Base-by-base conservation (phyloP, 345 rosid species). In the Adansonia digitata region DNA sequence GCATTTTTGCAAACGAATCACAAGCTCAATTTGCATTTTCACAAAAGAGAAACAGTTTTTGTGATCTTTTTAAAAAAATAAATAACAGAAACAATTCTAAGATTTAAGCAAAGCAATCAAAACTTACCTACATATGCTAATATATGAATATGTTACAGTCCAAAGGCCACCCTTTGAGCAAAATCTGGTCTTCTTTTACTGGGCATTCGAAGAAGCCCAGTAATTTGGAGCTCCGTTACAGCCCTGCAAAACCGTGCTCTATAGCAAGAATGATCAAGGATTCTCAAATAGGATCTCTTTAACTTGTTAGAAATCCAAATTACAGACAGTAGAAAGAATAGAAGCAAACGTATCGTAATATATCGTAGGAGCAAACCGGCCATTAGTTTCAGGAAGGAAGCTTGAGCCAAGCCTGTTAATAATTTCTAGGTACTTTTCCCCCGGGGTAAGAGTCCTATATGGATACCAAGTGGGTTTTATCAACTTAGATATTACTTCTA, bases 181-280 rank as follows among this genome's bases (percentile, higher is more conserved):
- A 77, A 93, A 83, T 95, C 96, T 3, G 89, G 91, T 27, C 97
- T 88, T 80, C 99, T 83, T 86, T 87, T 95, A 74, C 87, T 85
- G 5, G 95, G 98, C 98, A 90, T 90, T 73, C 94, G 90, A 46
- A 91, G 79, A 55, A 95, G 93, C 77, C 99, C 99, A 29, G 93
- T 81, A 26, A 95, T 85, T 87, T 93, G 98, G 56, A 95, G 99
- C 86, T 95, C 98, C 29, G 80, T 85, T 4, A 93, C 87, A 29
- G 88, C 98, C 88, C 86, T 86, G 82, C 96, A 93, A 85, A 90
- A 95, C 73, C 92, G 77, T 43, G 96, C 92, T 87, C 99, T 95
- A 82, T 76, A 74, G 78, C 11, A 77, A 78, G 0, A 27, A 73
- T 48, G 79, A 81, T 85, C 72, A 90, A 85, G 94, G 88, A 84